phyloP scores from a whole-genome alignment of 2,329 filamentous ascomycete species.

The Arthrobotrys pseudoclavata region DNA sequence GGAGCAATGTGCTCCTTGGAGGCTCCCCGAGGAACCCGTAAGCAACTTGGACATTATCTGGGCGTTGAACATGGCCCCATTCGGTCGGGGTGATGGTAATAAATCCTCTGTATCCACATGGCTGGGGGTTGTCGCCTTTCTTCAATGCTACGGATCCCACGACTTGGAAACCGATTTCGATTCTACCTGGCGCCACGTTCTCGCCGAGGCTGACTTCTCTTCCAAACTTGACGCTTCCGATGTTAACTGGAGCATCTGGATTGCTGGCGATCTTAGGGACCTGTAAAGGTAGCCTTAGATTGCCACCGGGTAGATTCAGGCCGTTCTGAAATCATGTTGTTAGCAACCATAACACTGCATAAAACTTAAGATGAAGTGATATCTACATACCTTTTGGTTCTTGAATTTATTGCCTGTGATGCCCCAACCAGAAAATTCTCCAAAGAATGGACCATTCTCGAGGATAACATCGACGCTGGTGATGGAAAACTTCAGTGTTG shows the following conservation, averaged over 20 bases:
- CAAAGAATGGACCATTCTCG: not conserved
- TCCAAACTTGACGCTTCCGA: not conserved
- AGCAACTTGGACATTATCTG: not conserved
- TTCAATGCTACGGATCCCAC: not conserved
- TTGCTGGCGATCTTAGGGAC: not conserved
- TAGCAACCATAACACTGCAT: not conserved
- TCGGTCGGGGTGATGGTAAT: slow-evolving; percentile 2
- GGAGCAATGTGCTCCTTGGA: not conserved
- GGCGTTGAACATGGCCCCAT: not conserved
- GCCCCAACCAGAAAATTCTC: not conserved
- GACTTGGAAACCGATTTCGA: not conserved
- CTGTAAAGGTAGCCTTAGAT: not conserved
- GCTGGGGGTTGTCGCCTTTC: not conserved
- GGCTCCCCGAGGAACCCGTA: not conserved
- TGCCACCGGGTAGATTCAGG: not conserved
- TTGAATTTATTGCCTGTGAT: not conserved
- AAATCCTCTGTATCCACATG: not conserved
- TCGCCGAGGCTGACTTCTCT: not conserved
- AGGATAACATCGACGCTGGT: not conserved
- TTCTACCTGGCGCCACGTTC: not conserved
- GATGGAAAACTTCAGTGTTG: not conserved
- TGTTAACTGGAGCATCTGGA: not conserved
- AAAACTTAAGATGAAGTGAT: too few species aligned
- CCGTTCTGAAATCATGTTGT: not conserved
- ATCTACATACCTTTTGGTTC: not conserved